Base-by-base conservation (phyloP, 164 flowering plant genomes). In the Santalum album region DNA sequence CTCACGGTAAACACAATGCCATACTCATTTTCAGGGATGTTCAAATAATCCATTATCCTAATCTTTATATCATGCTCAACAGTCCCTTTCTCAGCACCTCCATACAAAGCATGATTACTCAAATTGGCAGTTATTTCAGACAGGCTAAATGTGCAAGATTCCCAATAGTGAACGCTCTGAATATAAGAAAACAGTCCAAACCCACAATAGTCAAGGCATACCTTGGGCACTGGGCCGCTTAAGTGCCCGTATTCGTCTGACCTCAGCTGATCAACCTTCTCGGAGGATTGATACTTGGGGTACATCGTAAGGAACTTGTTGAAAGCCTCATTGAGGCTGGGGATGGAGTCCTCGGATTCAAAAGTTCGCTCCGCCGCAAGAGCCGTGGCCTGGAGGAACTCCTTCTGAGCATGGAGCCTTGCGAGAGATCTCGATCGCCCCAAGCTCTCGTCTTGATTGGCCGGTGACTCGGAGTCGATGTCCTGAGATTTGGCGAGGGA, bases 121-220 rank as follows among this genome's bases (percentile, higher is more conserved):
- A 84, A 65, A 64, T 78, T 81, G 19, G 78, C 89, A 51, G 87
- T 69, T 49, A 78, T 87, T 66, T 81, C 79, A 11, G 79, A 76
- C 56, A 90, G 61, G 55, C 73, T 78, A 63, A 87, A 86, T 9
- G 78, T 60, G 53, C 77, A 76, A 20, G 94, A 78, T 18, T 87
- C 82, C 63, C 84, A 73, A 59, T 69, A 71, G 18, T 77, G 73
- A 57, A 72, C 25, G 10, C 59, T 60, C 60, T 89, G 92, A 56
- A 72, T 58, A 53, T 70, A 82, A 24, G 96, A 90, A 66, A 85
- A 90, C 32, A 90, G 70, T 14, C 96, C 94, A 70, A 72, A 77
- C 25, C 97, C 96, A 69, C 80, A 75, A 65, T 87, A 87, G 59
- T 87, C 96, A 34, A 87, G 81, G 63, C 96, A 85, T 65, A 90